Conservation (phyloP, 1,284 basidiomycete species). For the Blastosporella zonata region DNA sequence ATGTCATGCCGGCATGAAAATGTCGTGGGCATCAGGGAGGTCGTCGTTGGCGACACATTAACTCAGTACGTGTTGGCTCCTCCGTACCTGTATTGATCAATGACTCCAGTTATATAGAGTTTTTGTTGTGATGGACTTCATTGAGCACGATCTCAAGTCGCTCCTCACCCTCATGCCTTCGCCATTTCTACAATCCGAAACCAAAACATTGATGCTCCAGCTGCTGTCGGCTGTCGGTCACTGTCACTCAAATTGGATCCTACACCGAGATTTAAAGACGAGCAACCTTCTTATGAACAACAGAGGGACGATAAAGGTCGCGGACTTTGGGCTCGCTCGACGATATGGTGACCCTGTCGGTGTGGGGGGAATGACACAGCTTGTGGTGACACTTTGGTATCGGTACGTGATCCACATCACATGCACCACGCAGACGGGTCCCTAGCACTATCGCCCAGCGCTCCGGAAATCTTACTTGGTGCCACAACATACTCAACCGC, state of each 20-base stretch:
- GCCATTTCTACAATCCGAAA: slow-evolving; percentile 95
- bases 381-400: slow-evolving; percentile 99
- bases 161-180: slow-evolving; percentile 90
- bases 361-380: slow-evolving; percentile 91
- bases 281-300: slow-evolving; percentile 99
- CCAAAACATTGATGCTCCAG: slow-evolving; percentile 95
- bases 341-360: slow-evolving; percentile 94
- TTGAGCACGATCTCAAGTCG: slow-evolving; percentile 98
- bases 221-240: slow-evolving; percentile 90
- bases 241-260: slow-evolving; percentile 96
- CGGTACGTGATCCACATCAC: slow-evolving; percentile 55
- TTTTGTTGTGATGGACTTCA: slow-evolving; percentile 99
- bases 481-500: slow-evolving; percentile 92
- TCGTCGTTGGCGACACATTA: slow-evolving; percentile 98
- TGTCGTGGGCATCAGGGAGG: slow-evolving; percentile 92
- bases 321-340: slow-evolving; percentile 96
- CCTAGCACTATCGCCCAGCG: slow-evolving; percentile 47
- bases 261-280: slow-evolving; percentile 97
- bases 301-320: slow-evolving; percentile 96
- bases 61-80: slow-evolving; percentile 78
- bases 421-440: slow-evolving; percentile 14
- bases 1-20: slow-evolving; percentile 93
- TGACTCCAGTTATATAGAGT: slow-evolving; percentile 55
- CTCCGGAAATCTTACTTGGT: slow-evolving; percentile 94
- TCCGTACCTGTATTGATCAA: slow-evolving; percentile 25